Percentiles rank a stretch among this genome's conserved stretches.
phyloP scores from a whole-genome alignment of 163 green algal genomes.

The Scenedesmus sp. region DNA sequence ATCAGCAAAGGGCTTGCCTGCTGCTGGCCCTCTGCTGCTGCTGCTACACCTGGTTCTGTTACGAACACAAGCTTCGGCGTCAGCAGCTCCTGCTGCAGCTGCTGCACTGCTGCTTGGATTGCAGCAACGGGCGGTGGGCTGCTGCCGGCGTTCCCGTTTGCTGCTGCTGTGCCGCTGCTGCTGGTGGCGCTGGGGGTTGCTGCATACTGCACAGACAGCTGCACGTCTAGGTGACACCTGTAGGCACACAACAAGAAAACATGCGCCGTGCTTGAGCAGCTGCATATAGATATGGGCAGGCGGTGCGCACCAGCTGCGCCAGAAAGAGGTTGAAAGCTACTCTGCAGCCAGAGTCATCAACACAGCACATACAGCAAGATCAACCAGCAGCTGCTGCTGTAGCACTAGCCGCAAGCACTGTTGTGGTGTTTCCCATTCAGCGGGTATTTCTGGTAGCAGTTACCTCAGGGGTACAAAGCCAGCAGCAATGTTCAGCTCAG shows the following conservation, averaged over 20 bases:
- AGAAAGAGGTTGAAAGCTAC: neutral
- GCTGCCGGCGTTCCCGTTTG: neutral
- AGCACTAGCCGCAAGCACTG: neutral
- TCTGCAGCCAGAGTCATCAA: neutral
- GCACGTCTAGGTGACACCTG: slow-evolving; percentile 46
- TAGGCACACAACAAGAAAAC: neutral
- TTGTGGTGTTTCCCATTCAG: neutral
- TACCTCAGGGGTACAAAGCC: slow-evolving; percentile 35
- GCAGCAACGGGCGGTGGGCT: neutral
- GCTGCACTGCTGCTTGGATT: slow-evolving; percentile 20
- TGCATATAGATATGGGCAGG: neutral
- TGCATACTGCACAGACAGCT: slow-evolving; percentile 13
- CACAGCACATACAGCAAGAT: neutral
- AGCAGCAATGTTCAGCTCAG: neutral
- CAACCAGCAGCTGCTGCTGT: neutral
- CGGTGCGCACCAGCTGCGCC: neutral
- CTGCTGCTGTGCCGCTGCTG: neutral
- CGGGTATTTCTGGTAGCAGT: neutral
- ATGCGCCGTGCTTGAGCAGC: neutral
- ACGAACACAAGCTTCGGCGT: slow-evolving; percentile 28
- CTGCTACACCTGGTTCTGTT: slow-evolving; percentile 26
- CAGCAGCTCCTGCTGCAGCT: slow-evolving; percentile 27
- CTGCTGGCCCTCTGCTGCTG: slow-evolving; percentile 12
- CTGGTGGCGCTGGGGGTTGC: neutral
- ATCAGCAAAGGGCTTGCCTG: neutral